Evolutionary conservation across 1,284 basidiomycete species (phyloP), one percentile per base, ranked within the genome.

Genomic region (Cerrena zonata): DNA sequence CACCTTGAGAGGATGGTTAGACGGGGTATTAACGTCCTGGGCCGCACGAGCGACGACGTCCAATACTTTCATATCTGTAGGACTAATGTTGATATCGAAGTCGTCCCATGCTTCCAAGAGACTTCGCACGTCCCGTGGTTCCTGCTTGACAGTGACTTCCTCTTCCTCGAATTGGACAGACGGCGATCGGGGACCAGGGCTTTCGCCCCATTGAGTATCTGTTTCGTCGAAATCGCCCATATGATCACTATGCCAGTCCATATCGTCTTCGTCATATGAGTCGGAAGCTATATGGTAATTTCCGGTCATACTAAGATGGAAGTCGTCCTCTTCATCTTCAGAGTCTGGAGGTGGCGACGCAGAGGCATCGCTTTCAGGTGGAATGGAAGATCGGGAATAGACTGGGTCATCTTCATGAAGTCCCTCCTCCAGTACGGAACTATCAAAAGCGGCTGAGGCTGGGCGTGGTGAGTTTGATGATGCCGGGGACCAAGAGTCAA

Each of bases 51-150:
- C 63, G 45, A 74, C 59, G 19, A 73, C 65, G 54, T 73, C 67
- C 21, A 70, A 62, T 23, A 75, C 69, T 56, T 69, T 72, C 50
- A 56, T 22, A 42, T 59, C 58, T 2, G 58, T 54, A n/a, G 57
- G 55, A 4, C 45, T 51, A 34, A 52, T 57, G n/a, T n/a, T n/a
- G n/a, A n/a, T n/a, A 22, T 67, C 65, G 11, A 79, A 69, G 57
- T 79, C 74, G 42, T 85, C 84, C 82, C 83, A 86, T 18, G 76
- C 77, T 51, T 83, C 82, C 36, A 86, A 60, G 62, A 82, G 75
- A 15, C 77, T 77, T 23, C 79, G 75, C 10, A 84, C 73, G 56
- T 84, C 82, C 5, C 66, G 69, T 1, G 76, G 74, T 56, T 86
- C 82, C 56, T 78, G 72, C 62, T 85, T 85, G 51, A 85, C 75